Evolutionary conservation across 2,329 filamentous ascomycete species (phyloP).

Genomic region (Nigrograna mackinnonii): DNA sequence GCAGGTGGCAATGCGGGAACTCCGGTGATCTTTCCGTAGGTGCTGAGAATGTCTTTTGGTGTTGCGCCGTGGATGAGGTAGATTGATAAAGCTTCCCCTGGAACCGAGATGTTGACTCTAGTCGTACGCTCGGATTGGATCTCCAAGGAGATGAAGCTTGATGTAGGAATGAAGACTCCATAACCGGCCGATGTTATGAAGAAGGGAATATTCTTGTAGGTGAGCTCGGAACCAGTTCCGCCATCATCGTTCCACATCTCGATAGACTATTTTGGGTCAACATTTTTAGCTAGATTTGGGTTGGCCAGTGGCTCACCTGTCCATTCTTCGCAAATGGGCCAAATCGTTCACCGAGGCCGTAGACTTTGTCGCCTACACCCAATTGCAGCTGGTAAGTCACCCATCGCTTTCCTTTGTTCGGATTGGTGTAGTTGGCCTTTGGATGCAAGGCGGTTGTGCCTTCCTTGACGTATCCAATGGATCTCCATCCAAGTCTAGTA

Average conservation of each 20-base stretch:
- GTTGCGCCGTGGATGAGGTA: constrained; percentile 13
- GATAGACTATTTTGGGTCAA: no score
- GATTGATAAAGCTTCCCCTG: constrained; percentile 13
- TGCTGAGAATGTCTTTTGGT: constrained; percentile 10
- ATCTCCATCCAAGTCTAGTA: constrained; percentile 13
- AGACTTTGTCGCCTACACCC: constrained; percentile 14
- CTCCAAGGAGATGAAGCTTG: constrained; percentile 10
- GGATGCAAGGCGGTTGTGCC: constrained; percentile 14
- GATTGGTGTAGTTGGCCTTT: constrained; percentile 15
- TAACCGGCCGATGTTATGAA: constrained; percentile 17
- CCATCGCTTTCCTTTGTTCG: constrained; percentile 15
- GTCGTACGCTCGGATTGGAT: constrained; percentile 15
- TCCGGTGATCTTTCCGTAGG: constrained; percentile 11
- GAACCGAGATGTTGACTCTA: constrained; percentile 13
- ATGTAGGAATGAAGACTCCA: constrained; percentile 11
- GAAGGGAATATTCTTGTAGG: constrained; percentile 19
- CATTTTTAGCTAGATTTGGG: no score
- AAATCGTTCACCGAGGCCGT: constrained; percentile 14
- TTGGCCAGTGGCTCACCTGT: constrained; percentile 5
- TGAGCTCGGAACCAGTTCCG: constrained; percentile 16
- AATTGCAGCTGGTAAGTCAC: constrained; percentile 15
- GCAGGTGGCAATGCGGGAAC: constrained; percentile 12
- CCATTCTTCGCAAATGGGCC: constrained; percentile 14
- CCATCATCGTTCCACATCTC: constrained; percentile 17
- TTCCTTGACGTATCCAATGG: constrained; percentile 13